phyloP scores from a whole-genome alignment of 2,329 filamentous ascomycete species.

The Verticillium klebahnii region DNA sequence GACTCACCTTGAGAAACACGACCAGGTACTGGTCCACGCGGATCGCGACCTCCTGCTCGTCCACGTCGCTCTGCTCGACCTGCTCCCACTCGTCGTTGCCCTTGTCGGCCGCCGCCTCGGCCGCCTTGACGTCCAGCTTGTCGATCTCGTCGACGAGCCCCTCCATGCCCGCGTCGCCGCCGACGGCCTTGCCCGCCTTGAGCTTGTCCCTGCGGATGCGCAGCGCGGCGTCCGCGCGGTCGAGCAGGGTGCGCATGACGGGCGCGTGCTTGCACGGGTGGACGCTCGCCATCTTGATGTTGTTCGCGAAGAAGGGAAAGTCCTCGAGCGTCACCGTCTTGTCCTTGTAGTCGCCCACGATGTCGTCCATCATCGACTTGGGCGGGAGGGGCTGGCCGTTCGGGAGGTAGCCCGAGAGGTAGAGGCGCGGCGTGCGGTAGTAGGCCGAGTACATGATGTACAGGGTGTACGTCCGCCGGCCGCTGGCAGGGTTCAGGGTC shows the following conservation, averaged over 20 bases:
- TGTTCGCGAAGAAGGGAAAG: constrained; percentile 89
- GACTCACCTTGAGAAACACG: constrained; percentile 74
- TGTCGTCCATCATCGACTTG: constrained; percentile 91
- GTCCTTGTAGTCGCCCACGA: constrained; percentile 93
- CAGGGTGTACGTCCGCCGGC: constrained; percentile 88
- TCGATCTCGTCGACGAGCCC: constrained; percentile 79
- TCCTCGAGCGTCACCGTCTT: constrained; percentile 98
- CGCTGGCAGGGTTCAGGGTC: constrained; percentile 41
- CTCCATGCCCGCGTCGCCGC: constrained; percentile 63
- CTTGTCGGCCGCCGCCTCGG: constrained; percentile 46
- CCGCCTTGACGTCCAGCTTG: constrained; percentile 53
- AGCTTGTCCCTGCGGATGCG: constrained; percentile 85
- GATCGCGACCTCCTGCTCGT: constrained; percentile 72
- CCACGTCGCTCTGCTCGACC: constrained; percentile 53
- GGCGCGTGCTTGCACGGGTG: constrained; percentile 96
- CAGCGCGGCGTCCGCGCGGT: constrained; percentile 88
- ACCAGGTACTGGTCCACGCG: constrained; percentile 86
- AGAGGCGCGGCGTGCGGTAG: constrained; percentile 92
- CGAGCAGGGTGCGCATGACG: constrained; percentile 96
- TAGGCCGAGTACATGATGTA: constrained; percentile 98
- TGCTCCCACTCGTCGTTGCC: constrained; percentile 61
- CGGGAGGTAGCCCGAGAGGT: constrained; percentile 83
- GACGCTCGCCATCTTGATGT: constrained; percentile 92
- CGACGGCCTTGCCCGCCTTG: constrained; percentile 49
- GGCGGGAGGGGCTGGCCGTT: constrained; percentile 78